Percentiles rank a stretch among this genome's conserved stretches.
These are phyloP conservation scores for Talaromyces sp. DNA, from an alignment of 2,329 filamentous ascomycete genomes.

Conservation along the genomic window DNA sequence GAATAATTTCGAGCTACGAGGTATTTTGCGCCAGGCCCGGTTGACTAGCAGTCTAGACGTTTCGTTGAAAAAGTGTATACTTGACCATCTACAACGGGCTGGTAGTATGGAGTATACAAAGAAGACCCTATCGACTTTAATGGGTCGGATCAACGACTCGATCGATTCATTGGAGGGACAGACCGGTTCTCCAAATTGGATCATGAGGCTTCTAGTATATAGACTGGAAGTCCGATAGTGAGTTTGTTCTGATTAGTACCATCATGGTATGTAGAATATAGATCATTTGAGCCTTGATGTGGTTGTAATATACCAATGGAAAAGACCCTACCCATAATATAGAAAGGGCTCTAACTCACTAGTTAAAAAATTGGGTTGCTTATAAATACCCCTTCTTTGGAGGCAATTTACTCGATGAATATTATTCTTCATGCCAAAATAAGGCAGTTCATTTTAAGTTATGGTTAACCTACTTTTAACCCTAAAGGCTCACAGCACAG, in stretches of 20 bases:
- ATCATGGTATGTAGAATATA: not conserved
- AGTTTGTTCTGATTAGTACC: not conserved
- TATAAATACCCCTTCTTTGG: too few species aligned
- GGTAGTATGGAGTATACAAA: slow-evolving; percentile 6
- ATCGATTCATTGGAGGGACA: not conserved
- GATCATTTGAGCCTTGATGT: not conserved
- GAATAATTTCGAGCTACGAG: not conserved
- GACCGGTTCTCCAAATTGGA: not conserved
- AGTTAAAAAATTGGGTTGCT: too few species aligned
- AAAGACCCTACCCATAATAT: not conserved
- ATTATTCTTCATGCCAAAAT: too few species aligned
- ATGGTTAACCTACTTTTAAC: too few species aligned
- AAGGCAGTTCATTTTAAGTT: too few species aligned
- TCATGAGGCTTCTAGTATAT: not conserved
- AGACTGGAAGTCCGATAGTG: not conserved
- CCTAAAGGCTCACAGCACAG: too few species aligned
- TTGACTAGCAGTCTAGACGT: not conserved
- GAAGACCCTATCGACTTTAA: not conserved
- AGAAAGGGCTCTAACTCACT: too few species aligned
- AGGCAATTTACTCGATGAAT: too few species aligned
- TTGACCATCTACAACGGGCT: not conserved
- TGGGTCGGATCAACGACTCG: not conserved
- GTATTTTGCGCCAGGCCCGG: not conserved
- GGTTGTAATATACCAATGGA: not conserved
- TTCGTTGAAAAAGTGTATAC: not conserved